Percentiles rank a stretch among this genome's conserved stretches.
phyloP scores from a whole-genome alignment of 2,329 filamentous ascomycete species.

The Fusarium sp. region DNA sequence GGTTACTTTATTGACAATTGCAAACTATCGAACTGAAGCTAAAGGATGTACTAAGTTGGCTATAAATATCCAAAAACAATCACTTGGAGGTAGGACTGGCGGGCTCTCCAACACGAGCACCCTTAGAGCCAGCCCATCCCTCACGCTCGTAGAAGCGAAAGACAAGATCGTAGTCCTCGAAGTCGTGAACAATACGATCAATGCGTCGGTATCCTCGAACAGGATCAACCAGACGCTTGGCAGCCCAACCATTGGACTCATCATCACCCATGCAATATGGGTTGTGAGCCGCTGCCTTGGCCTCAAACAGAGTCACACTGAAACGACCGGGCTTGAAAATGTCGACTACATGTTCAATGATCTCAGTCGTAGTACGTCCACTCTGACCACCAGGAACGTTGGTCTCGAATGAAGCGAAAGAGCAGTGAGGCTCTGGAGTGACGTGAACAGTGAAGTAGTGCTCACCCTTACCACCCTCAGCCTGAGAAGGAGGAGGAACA shows the following conservation, averaged over 20 bases:
- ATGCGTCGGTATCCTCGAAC: slow-evolving; percentile 90
- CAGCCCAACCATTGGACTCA: slow-evolving; percentile 55
- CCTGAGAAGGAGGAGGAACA: slow-evolving; percentile 76
- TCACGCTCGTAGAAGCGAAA: slow-evolving; percentile 97
- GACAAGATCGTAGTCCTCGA: slow-evolving; percentile 96
- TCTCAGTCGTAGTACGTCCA: slow-evolving; percentile 88
- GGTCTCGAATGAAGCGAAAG: slow-evolving; percentile 98
- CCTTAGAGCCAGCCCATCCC: slow-evolving; percentile 75
- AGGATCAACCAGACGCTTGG: slow-evolving; percentile 76
- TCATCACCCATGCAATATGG: slow-evolving; percentile 60
- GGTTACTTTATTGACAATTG: not conserved
- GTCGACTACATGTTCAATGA: slow-evolving; percentile 92
- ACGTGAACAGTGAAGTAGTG: slow-evolving; percentile 99
- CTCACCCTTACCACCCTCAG: slow-evolving; percentile 68
- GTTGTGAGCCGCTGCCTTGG: slow-evolving; percentile 73
- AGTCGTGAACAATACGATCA: slow-evolving; percentile 95
- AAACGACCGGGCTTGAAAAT: slow-evolving; percentile 99
- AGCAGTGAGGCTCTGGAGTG: slow-evolving; percentile 96
- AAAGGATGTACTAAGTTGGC: slow-evolving; percentile 21
- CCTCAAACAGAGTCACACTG: slow-evolving; percentile 96
- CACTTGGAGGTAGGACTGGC: slow-evolving; percentile 47
- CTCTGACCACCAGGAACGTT: slow-evolving; percentile 93
- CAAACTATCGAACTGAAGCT: not conserved
- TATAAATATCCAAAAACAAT: slow-evolving; percentile 7
- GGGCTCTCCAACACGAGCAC: slow-evolving; percentile 69